Percentiles rank a stretch among this genome's conserved stretches.
These are phyloP conservation scores for Blastocystis hominis DNA, from an alignment of 352 stramenopile genomes.

Conservation along the genomic window DNA sequence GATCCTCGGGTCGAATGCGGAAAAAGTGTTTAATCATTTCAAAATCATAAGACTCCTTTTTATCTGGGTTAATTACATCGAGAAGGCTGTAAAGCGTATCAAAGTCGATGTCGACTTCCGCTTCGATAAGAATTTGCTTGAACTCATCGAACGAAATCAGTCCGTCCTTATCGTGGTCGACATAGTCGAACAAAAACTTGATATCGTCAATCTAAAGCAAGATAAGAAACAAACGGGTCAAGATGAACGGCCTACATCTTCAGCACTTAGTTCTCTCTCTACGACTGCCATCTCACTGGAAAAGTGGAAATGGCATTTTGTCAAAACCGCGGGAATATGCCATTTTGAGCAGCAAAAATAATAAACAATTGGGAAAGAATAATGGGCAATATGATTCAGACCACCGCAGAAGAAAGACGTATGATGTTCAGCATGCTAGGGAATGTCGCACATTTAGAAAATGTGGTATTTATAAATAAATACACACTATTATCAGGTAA, in stretches of 20 bases:
- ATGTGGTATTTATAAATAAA: background rate
- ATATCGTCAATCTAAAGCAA: conserved; percentile 21
- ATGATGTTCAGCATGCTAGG: too few relatives aligned
- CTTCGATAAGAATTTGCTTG: conserved; percentile 7
- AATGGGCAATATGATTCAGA: too few relatives aligned
- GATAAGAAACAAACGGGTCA: background rate
- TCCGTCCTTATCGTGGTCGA: conserved; percentile 37
- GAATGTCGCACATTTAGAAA: too few relatives aligned
- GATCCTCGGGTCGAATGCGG: background rate
- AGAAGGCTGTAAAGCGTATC: background rate
- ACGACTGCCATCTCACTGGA: background rate
- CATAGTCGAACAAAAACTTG: conserved; percentile 32
- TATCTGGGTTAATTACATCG: background rate
- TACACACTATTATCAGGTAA: background rate
- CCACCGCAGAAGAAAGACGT: too few relatives aligned
- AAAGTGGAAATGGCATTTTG: background rate
- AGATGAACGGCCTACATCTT: background rate
- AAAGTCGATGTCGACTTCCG: conserved; percentile 30
- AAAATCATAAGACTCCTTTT: background rate
- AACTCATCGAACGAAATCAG: conserved; percentile 36
- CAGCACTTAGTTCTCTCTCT: background rate
- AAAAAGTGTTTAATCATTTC: conserved; percentile 34
- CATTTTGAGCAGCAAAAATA: too few relatives aligned
- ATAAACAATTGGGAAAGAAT: too few relatives aligned
- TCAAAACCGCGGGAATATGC: background rate